Evolutionary conservation across 345 rosid genomes (phyloP).

Genomic region (Rhodamnia rubescens): DNA sequence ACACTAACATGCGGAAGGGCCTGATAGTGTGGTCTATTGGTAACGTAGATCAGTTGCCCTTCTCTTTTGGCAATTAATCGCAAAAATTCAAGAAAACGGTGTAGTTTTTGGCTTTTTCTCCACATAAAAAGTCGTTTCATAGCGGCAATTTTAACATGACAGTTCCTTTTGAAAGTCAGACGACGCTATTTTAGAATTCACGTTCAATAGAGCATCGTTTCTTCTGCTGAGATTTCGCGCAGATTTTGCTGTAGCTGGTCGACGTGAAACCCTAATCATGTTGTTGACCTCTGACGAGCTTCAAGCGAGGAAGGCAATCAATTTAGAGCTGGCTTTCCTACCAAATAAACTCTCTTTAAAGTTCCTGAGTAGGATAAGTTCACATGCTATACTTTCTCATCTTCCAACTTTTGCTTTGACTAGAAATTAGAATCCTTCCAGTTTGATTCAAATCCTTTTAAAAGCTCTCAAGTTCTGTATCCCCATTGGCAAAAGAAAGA

Average conservation of each 20-base stretch:
- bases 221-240: background rate
- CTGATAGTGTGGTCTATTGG: background rate
- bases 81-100: background rate
- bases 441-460: background rate
- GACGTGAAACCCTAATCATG: background rate
- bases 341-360: background rate
- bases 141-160: background rate
- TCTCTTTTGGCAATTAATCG: background rate
- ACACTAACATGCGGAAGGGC: background rate
- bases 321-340: background rate
- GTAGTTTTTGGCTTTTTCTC: background rate
- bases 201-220: background rate
- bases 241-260: background rate
- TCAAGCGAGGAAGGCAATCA: background rate
- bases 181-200: background rate
- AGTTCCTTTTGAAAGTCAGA: background rate
- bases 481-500: background rate
- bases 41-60: background rate
- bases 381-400: background rate
- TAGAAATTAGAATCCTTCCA: background rate
- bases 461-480: background rate
- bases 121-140: background rate
- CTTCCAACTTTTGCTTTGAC: background rate
- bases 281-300: background rate
- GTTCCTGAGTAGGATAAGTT: background rate